Percentiles rank a stretch among this genome's conserved stretches.
Conservation (phyloP, 2,329 filamentous ascomycete genomes). For the Stromatinia cepivora region DNA sequence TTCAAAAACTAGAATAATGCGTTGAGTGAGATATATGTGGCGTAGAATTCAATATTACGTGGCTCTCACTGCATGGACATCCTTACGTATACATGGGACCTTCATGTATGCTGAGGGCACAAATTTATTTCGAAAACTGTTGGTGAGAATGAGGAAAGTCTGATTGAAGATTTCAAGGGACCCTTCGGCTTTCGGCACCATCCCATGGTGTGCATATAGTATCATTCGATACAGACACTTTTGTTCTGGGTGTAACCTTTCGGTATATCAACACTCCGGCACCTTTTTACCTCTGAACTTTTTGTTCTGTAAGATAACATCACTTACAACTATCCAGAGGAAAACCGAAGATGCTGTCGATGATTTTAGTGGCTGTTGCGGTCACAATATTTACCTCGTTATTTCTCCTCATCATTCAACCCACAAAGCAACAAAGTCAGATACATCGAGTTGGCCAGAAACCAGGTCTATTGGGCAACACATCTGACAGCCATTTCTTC, state of each 20-base stretch:
- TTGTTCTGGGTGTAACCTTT: neutral
- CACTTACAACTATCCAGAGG: neutral
- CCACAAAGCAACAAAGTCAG: neutral
- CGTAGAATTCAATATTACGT: neutral
- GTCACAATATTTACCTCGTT: neutral
- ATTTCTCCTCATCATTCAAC: neutral
- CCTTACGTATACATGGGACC: neutral
- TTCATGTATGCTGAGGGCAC: neutral
- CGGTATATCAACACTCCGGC: neutral
- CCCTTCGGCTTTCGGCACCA: neutral
- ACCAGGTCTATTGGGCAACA: conserved; percentile 1
- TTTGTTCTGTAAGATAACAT: neutral
- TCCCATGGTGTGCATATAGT: neutral
- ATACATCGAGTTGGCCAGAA: conserved; percentile 7
- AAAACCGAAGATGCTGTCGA: neutral
- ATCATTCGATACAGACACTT: neutral
- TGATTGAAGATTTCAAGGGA: neutral
- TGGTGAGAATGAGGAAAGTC: neutral
- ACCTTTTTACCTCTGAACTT: neutral
- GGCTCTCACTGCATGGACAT: neutral
- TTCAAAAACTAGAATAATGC: neutral
- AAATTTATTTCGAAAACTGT: neutral
- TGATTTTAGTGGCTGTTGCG: neutral
- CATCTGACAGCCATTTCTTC: conserved; percentile 3
- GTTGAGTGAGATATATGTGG: neutral